A percentile compares a stretch with the other conserved stretches of the same genome.
These are phyloP conservation scores for Takashimella tepidaria DNA, from an alignment of 1,284 basidiomycete genomes.

Conservation along the genomic window DNA sequence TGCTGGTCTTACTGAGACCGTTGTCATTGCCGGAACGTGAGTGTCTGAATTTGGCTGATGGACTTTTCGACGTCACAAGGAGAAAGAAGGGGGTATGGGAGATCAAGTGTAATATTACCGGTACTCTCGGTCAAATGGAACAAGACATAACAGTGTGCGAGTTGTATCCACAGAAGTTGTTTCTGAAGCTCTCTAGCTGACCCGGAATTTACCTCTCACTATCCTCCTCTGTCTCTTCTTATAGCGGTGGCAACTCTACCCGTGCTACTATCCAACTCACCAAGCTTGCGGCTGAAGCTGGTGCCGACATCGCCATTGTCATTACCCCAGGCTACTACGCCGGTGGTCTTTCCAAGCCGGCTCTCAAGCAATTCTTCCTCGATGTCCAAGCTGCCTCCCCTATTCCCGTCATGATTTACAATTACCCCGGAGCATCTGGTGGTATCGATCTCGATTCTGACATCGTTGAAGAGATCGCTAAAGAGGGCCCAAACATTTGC, in stretches of 20 bases:
- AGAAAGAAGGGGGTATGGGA: no score
- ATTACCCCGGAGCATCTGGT: conserved; percentile 77
- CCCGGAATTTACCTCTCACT: no score
- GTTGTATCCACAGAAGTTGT: no score
- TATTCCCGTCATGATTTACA: conserved; percentile 84
- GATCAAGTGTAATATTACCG: no score
- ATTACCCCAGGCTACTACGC: conserved; percentile 81
- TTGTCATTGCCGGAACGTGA: conserved; percentile 71
- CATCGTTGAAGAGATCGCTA: conserved; percentile 70
- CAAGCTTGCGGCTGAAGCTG: conserved; percentile 67
- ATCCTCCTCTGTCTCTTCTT: not conserved
- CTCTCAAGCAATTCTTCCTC: conserved; percentile 71
- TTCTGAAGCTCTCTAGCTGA: no score
- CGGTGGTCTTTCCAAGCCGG: conserved; percentile 61
- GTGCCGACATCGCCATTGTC: conserved; percentile 78
- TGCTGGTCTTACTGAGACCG: conserved; percentile 58
- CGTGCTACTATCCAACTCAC: conserved; percentile 71
- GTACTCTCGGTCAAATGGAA: no score
- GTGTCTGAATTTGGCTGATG: no score
- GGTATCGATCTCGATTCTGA: conserved; percentile 84
- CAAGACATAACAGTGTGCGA: no score
- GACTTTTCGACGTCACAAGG: no score
- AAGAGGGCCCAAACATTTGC: conserved; percentile 52
- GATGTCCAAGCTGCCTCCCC: conserved; percentile 72
- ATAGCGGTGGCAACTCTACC: conserved; percentile 65